These are phyloP conservation scores for Fusarium sp. DNA, from an alignment of 2,329 filamentous ascomycete genomes.

Conservation along the genomic window DNA sequence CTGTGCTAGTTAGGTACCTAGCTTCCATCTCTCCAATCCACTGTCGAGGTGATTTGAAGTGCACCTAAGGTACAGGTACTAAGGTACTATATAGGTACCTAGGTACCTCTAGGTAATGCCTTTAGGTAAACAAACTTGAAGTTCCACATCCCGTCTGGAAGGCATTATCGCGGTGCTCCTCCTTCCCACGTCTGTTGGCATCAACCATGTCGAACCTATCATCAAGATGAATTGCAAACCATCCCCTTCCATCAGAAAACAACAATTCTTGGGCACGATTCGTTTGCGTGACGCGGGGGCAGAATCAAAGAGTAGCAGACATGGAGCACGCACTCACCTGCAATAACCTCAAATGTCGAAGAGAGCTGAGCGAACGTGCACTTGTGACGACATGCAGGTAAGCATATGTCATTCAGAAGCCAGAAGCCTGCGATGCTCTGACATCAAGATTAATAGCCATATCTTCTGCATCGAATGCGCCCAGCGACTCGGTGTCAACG, in stretches of 20 bases:
- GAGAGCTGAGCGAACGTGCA: conserved; percentile 72
- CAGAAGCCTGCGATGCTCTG: not conserved
- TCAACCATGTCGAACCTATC: not conserved
- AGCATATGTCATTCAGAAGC: not conserved
- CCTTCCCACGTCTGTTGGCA: not conserved
- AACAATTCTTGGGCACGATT: not conserved
- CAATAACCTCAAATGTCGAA: conserved; percentile 80
- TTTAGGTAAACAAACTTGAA: not conserved
- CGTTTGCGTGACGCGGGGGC: not conserved
- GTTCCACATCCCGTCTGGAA: not conserved
- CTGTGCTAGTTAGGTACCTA: no score
- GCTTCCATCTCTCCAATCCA: not conserved
- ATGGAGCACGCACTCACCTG: conserved; percentile 83
- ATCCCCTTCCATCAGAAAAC: not conserved
- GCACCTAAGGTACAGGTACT: not conserved
- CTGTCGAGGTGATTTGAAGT: not conserved
- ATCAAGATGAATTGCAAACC: not conserved
- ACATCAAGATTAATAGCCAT: conserved; percentile 63
- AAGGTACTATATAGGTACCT: not conserved
- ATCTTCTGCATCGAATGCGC: conserved; percentile 85
- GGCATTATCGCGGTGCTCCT: not conserved
- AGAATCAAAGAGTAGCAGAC: not conserved
- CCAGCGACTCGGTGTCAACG: conserved; percentile 67
- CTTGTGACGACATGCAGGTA: conserved; percentile 91
- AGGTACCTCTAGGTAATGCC: no score